These are phyloP conservation scores for Populus hybrid DNA, from an alignment of 441 rosid species.

Conservation along the genomic window DNA sequence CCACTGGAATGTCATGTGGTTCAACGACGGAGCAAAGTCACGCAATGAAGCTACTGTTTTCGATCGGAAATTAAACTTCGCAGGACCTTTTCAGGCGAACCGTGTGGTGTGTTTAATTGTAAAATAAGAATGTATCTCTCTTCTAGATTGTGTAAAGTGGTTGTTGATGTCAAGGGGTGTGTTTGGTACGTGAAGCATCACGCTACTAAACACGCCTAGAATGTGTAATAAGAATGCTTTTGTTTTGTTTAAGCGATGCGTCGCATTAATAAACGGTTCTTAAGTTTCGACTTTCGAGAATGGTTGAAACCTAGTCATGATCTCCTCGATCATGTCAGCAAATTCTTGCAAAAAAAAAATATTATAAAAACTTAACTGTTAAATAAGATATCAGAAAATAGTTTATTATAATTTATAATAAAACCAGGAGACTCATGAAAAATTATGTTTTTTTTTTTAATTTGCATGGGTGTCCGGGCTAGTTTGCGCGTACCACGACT, in stretches of 20 bases:
- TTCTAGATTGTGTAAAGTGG: background rate
- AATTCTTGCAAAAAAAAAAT: background rate
- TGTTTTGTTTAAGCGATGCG: background rate
- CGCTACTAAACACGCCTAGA: no score
- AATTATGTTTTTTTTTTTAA: no score
- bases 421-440: no score
- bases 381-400: background rate
- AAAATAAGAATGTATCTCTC: background rate
- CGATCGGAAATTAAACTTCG: background rate
- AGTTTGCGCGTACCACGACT: no score
- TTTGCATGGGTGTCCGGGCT: no score
- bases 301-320: background rate
- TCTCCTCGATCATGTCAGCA: background rate
- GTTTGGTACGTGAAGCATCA: background rate
- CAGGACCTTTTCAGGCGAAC: background rate
- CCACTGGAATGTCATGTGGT: slow-evolving; percentile 41
- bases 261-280: background rate
- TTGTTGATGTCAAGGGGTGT: background rate
- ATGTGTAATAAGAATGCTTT: background rate
- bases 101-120: background rate
- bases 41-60: background rate
- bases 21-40: background rate
- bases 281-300: background rate
- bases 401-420: background rate
- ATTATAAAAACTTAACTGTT: background rate